Conservation (phyloP, 306 rosid species). For the Prunus campanulata region DNA sequence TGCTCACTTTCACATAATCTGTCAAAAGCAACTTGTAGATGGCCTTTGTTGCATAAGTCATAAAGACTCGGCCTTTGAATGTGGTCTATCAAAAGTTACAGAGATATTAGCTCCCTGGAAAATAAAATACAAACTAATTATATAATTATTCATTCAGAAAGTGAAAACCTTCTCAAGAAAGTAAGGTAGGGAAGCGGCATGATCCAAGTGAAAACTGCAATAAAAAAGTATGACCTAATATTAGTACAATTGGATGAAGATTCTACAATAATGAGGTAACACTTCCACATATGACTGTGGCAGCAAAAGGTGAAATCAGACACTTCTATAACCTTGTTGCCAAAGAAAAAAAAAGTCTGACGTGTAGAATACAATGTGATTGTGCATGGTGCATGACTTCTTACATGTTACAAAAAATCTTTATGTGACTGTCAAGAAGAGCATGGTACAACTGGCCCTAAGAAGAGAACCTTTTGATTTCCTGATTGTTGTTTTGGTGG, state of each 20-base stretch:
- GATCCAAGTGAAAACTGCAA: slow-evolving; percentile 88
- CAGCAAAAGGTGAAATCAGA: background rate
- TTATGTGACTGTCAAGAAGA: background rate
- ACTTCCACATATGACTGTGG: background rate
- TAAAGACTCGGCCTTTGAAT: slow-evolving; percentile 85
- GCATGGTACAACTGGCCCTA: background rate
- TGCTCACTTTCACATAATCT: slow-evolving; percentile 90
- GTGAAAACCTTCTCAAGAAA: slow-evolving; percentile 70
- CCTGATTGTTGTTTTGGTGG: background rate
- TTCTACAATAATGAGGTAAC: background rate
- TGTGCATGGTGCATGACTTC: background rate
- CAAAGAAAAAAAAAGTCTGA: background rate
- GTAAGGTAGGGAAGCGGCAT: slow-evolving; percentile 92
- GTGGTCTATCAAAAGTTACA: slow-evolving; percentile 50
- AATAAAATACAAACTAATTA: background rate
- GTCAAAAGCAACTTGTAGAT: slow-evolving; percentile 82
- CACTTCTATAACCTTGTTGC: background rate
- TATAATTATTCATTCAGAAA: background rate
- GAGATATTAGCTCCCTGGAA: slow-evolving; percentile 14
- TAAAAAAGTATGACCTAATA: background rate
- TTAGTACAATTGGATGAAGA: background rate
- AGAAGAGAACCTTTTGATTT: background rate
- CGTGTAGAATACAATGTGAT: background rate
- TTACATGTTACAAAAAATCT: background rate
- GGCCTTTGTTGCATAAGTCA: slow-evolving; percentile 95